Base-by-base conservation (phyloP, 768 basidiomycete species). In the Pulveroboletus sp. region DNA sequence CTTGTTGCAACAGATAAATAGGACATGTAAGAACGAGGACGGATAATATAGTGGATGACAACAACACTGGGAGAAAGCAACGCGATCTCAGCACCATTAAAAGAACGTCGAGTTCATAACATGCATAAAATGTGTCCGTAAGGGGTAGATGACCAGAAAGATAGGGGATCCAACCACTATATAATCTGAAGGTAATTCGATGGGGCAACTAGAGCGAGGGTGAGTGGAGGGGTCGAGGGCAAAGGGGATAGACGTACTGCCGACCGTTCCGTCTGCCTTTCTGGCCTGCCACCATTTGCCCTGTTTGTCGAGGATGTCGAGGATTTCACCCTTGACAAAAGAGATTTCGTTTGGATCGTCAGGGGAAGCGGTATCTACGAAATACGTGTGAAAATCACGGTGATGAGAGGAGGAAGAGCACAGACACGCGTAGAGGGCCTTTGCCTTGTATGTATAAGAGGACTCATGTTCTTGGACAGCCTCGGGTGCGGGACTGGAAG, bases 311-410 rank as follows among this genome's bases (percentile, higher is more conserved):
- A 93, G 68, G 47, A 98, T 87, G 54, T 96, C 93, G 54, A 98
- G 79, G 34, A 92, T 75, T 62, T 97, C 95, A 46, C 93, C 92
- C 68, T 97, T 97, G 44, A 72, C 62, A 69, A 99, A 97, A 41
- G 90, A 89, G 34, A 99, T 87, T 71, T 99, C 96, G 63, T 90
- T 96, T 12, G 94, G 90, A 67, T 99, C 96, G 50, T 97, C 94
- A 24, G 88, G 74, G 3, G 89, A 91, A n/a, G 93, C 95, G 42
- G 80, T 81, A 73, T 99, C 95, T 98, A 69, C 24, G 32, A 56
- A 57, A 44, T 42, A 16, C 32, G 46, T 38, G 55, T 70, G 23
- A 65, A 60, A 40, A 54, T 58, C 35, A 51, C 19, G 37, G 50
- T 45, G 45, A 45, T 56, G 40, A 43, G 36, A 24, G 47, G 50